Evolutionary conservation across 352 stramenopile species (phyloP).

Genomic region (Globisporangium cylindrosporum): DNA sequence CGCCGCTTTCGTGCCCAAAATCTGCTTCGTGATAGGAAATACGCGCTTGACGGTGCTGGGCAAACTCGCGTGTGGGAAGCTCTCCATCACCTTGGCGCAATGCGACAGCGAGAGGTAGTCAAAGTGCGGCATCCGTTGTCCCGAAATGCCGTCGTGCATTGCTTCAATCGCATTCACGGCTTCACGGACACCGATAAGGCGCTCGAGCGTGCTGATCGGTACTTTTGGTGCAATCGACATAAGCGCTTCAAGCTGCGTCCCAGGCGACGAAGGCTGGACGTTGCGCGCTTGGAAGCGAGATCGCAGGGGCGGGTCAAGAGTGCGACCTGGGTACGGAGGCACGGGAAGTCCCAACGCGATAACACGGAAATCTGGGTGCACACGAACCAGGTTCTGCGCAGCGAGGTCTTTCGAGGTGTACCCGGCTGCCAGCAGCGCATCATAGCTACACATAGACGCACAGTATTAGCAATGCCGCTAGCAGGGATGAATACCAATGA

Average conservation of each 20-base stretch:
- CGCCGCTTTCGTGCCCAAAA: slow-evolving; percentile 37
- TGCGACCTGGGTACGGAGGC: slow-evolving; percentile 81
- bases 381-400: slow-evolving; percentile 71
- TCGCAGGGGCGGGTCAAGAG: slow-evolving; percentile 83
- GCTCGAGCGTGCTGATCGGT: slow-evolving; percentile 50
- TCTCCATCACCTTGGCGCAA: slow-evolving; percentile 46
- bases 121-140: slow-evolving; percentile 70
- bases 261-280: slow-evolving; percentile 57
- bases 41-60: slow-evolving; percentile 37
- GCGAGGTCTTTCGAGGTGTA: slow-evolving; percentile 47
- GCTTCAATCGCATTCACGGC: slow-evolving; percentile 71
- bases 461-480: background rate
- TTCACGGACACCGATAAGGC: slow-evolving; percentile 67
- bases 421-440: slow-evolving; percentile 54
- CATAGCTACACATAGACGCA: slow-evolving; percentile 33
- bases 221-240: slow-evolving; percentile 45
- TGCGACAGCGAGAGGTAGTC: slow-evolving; percentile 60
- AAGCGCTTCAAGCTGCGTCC: slow-evolving; percentile 59
- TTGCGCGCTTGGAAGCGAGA: slow-evolving; percentile 85
- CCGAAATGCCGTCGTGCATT: slow-evolving; percentile 36
- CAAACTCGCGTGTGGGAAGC: slow-evolving; percentile 47
- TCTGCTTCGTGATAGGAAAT: slow-evolving; percentile 54
- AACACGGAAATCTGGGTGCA: slow-evolving; percentile 93
- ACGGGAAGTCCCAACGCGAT: slow-evolving; percentile 88
- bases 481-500: background rate